phyloP scores from a whole-genome alignment of 371 early-diverging fungal genomes.

The Choanephora cucurbitarum region DNA sequence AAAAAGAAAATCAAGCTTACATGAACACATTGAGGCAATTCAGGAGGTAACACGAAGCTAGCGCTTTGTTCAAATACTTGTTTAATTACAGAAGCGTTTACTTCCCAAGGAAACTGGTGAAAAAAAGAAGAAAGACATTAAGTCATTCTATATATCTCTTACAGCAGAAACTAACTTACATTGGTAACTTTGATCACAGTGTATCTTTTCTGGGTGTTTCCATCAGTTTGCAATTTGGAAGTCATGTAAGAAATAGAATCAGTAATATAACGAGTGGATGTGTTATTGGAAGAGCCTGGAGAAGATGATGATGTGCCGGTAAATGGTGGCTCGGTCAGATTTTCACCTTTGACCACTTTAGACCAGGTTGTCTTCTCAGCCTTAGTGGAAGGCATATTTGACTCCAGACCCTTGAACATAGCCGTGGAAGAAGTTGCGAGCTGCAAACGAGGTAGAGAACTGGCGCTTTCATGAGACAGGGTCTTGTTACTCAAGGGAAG shows the following conservation, averaged over 20 bases:
- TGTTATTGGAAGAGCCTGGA: background rate
- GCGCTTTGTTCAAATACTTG: background rate
- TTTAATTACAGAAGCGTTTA: constrained; percentile 5
- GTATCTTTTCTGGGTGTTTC: background rate
- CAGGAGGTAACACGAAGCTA: background rate
- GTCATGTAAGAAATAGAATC: constrained; percentile 6
- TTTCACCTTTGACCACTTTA: background rate
- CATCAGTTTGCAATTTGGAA: background rate
- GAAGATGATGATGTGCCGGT: background rate
- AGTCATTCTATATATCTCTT: background rate
- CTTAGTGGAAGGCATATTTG: no score
- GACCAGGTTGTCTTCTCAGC: background rate
- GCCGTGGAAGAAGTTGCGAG: no score
- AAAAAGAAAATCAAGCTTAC: constrained; percentile 5
- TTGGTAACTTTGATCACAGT: constrained; percentile 7
- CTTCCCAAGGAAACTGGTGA: constrained; percentile 10
- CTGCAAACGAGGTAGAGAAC: no score
- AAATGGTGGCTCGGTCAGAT: background rate
- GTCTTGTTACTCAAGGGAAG: no score
- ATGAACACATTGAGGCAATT: constrained; percentile 16
- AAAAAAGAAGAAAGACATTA: no score
- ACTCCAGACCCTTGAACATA: no score
- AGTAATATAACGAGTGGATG: background rate
- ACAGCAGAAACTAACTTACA: constrained; percentile 5
- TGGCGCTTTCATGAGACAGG: no score